These are phyloP conservation scores for Heterobasidion occidentale DNA, from an alignment of 1,284 basidiomycete genomes.

Conservation along the genomic window DNA sequence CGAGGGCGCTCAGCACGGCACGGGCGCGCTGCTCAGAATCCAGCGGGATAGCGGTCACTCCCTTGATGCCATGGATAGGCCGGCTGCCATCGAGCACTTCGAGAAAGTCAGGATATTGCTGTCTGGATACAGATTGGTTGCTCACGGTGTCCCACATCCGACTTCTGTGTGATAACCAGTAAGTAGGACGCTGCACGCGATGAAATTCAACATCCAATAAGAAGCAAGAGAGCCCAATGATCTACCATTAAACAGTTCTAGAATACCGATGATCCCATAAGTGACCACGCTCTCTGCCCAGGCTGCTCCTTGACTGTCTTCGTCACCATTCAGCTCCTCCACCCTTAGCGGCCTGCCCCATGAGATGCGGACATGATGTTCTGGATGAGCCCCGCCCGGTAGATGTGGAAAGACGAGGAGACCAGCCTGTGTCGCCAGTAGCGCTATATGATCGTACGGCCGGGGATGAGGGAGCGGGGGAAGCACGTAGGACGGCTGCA, in stretches of 20 bases:
- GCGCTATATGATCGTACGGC: constrained; percentile 57
- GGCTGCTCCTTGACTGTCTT: constrained; percentile 25
- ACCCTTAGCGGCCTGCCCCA: constrained; percentile 56
- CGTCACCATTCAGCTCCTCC: constrained; percentile 38
- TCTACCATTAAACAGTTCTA: constrained; percentile 64
- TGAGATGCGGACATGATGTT: constrained; percentile 41
- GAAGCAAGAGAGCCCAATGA: constrained; percentile 5
- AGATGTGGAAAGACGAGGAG: constrained; percentile 55
- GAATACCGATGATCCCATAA: constrained; percentile 65
- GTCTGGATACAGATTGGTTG: constrained; percentile 5
- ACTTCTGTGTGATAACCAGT: constrained; percentile 54
- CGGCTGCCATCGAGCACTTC: constrained; percentile 57
- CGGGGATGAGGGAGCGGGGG: constrained; percentile 66
- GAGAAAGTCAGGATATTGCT: constrained; percentile 8
- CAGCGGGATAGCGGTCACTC: constrained; percentile 60
- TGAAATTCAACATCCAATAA: constrained; percentile 3
- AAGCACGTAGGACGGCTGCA: constrained; percentile 57
- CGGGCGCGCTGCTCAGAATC: constrained; percentile 45
- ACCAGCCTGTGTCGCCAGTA: constrained; percentile 51
- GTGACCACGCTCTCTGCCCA: constrained; percentile 53
- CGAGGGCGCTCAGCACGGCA: constrained; percentile 40
- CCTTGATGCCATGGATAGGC: constrained; percentile 56
- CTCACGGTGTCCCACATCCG: constrained; percentile 57
- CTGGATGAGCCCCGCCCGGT: constrained; percentile 22
- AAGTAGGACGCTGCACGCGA: constrained; percentile 54